Percentiles rank a stretch among this genome's conserved stretches.
Evolutionary conservation across 371 early-diverging fungal genomes (phyloP).

Genomic region (Lichtheimia corymbifera): DNA sequence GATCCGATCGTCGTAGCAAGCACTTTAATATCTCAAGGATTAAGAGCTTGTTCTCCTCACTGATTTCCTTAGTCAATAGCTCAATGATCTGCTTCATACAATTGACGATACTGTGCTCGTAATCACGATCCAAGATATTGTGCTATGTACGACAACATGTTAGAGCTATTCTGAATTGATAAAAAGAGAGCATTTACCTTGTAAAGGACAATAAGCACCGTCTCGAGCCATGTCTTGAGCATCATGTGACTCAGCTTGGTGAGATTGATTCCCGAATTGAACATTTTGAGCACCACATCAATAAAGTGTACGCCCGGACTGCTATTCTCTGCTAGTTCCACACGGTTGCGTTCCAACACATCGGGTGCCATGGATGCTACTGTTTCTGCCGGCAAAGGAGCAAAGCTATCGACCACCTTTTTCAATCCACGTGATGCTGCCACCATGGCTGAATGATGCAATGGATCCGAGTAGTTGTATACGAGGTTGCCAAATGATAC

Average conservation of each 20-base stretch:
- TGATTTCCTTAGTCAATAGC: constrained; percentile 43
- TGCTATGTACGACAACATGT: constrained; percentile 26
- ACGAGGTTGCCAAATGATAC: constrained; percentile 38
- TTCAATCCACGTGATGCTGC: constrained; percentile 47
- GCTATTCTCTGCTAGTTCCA: constrained; percentile 43
- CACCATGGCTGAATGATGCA: constrained; percentile 37
- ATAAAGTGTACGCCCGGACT: constrained; percentile 50
- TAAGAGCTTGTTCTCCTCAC: constrained; percentile 62
- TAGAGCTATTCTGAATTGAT: too few species aligned
- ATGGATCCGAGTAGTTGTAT: constrained; percentile 34
- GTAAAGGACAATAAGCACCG: constrained; percentile 57
- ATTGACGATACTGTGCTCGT: constrained; percentile 40
- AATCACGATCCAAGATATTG: constrained; percentile 45
- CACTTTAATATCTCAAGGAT: constrained; percentile 59
- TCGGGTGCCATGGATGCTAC: constrained; percentile 42
- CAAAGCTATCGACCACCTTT: constrained; percentile 55
- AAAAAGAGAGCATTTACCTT: constrained; percentile 39
- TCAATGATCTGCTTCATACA: constrained; percentile 55
- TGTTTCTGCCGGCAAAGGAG: constrained; percentile 43
- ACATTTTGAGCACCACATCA: constrained; percentile 51
- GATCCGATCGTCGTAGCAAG: constrained; percentile 56
- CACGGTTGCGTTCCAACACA: constrained; percentile 29
- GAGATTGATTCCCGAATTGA: constrained; percentile 47
- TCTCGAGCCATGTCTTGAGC: constrained; percentile 61
- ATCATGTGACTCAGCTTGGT: constrained; percentile 44